Conservation (phyloP, 1,139 yeast species). For the Suhomyces anneliseae region DNA sequence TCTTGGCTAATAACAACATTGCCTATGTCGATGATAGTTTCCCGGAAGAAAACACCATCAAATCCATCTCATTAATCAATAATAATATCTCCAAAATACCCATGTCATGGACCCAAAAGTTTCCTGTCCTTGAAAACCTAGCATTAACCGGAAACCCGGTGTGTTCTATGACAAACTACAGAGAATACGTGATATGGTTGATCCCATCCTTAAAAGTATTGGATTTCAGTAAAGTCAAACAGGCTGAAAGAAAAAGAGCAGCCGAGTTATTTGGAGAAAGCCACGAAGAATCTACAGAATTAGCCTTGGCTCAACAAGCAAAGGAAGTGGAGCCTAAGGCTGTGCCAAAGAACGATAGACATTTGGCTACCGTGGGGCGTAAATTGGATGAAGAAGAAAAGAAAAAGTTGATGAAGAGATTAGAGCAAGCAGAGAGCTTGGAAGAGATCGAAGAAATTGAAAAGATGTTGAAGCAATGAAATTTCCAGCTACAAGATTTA, state of each 20-base stretch:
- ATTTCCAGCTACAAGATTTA: not conserved
- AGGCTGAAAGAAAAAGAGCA: slow-evolving; percentile 51
- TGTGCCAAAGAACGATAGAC: slow-evolving; percentile 7
- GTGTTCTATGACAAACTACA: slow-evolving; percentile 51
- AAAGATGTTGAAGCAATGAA: slow-evolving; percentile 31
- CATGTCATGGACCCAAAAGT: slow-evolving; percentile 17
- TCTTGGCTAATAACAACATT: slow-evolving; percentile 62
- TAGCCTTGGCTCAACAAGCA: slow-evolving; percentile 14
- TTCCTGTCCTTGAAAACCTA: slow-evolving; percentile 46
- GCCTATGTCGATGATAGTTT: slow-evolving; percentile 26
- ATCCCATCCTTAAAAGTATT: slow-evolving; percentile 62
- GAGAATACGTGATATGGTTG: slow-evolving; percentile 59
- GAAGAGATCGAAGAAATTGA: slow-evolving; percentile 78
- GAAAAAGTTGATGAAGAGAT: slow-evolving; percentile 47
- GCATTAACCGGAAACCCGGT: slow-evolving; percentile 65
- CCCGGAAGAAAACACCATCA: slow-evolving; percentile 34
- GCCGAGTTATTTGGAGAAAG: slow-evolving; percentile 44
- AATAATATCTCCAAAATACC: slow-evolving; percentile 49
- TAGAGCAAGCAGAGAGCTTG: slow-evolving; percentile 63
- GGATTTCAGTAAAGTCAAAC: slow-evolving; percentile 65
- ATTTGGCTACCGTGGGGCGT: slow-evolving; percentile 24
- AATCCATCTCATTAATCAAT: slow-evolving; percentile 50
- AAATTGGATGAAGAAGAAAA: slow-evolving; percentile 58
- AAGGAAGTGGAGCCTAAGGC: slow-evolving; percentile 3
- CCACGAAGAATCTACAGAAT: slow-evolving; percentile 14